Evolutionary conservation across 129 eudicot species (phyloP), one percentile per base, ranked within the genome.

Genomic region (Smallanthus sonchifolius): DNA sequence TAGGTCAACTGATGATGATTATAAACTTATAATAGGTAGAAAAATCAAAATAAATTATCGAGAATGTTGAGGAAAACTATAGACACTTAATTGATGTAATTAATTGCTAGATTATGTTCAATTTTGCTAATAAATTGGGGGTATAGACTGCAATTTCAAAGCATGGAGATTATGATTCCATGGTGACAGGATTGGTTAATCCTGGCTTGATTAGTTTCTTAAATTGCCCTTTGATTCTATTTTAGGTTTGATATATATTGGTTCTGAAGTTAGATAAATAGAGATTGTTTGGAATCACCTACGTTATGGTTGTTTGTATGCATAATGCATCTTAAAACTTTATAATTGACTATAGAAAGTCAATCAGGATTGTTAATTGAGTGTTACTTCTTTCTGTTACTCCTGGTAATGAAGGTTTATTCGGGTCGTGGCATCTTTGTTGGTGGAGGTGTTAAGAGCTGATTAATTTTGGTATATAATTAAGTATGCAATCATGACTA

Each of bases 221-320:
- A 57, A 57, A 0, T 20, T 3, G n/a, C 37, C 15, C 61, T 54
- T 54, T 2, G 62, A 19, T 55, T 55, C 5, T 6, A 20, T 55
- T 20, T 2, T 55, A 8, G 35, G 20, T 55, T 55, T 19, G 62
- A 17, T 39, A 10, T 39, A 10, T 45, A 0, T 74, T 17, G 70
- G 70, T 74, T 74, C 44, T 13, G 35, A 62, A 45, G 17, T 62
- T 4, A 62, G 15, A 43, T 15, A 39, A 44, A 39, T 28, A 20
- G 28, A 76, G 32, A 51, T 65, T 19, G 48, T 24, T 39, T 76
- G 55, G 66, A 66, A 52, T 67, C 74, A 30, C 68, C 69, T 77
- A 67, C 75, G 56, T 67, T 67, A 45, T 42, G 60, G 59, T 44
- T 67, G 65, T 43, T 76, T 67, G 30, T 55, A 15, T 64, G 72